phyloP scores from a whole-genome alignment of 2,329 filamentous ascomycete species.

The Colletotrichum spinosum region DNA sequence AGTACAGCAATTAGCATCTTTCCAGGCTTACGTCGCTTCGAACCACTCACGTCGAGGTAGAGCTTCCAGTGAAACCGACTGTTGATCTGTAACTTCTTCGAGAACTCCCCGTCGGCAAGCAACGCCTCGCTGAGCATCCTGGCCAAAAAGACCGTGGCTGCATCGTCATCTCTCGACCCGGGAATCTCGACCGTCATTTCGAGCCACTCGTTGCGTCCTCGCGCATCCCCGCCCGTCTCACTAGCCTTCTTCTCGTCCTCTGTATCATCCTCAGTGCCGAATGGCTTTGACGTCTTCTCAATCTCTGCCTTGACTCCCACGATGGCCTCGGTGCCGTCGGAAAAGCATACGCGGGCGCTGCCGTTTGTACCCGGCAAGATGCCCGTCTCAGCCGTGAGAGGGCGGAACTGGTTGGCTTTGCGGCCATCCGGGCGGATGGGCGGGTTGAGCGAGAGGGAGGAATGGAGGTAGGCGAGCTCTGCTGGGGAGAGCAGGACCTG shows the following conservation, averaged over 20 bases:
- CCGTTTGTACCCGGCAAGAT: constrained; percentile 92
- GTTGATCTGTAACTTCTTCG: constrained; percentile 86
- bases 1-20: not conserved
- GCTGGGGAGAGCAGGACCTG: constrained; percentile 88
- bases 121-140: constrained; percentile 92
- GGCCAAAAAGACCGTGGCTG: constrained; percentile 85
- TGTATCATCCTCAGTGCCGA: constrained; percentile 48
- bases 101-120: constrained; percentile 76
- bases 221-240: constrained; percentile 48
- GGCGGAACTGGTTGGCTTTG: constrained; percentile 86
- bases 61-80: constrained; percentile 94
- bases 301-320: constrained; percentile 97
- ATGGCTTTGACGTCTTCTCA: constrained; percentile 70
- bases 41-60: constrained; percentile 84
- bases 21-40: not conserved
- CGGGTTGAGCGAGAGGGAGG: constrained; percentile 81
- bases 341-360: constrained; percentile 91
- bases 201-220: constrained; percentile 77
- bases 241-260: constrained; percentile 50
- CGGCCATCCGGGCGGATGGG: constrained; percentile 93
- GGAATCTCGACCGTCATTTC: constrained; percentile 94
- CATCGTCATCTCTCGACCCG: constrained; percentile 90
- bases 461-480: constrained; percentile 95
- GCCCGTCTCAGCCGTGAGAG: constrained; percentile 88
- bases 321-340: constrained; percentile 94